Conservation (phyloP, 2,329 filamentous ascomycete species). For the Ophiobolus disseminans region DNA sequence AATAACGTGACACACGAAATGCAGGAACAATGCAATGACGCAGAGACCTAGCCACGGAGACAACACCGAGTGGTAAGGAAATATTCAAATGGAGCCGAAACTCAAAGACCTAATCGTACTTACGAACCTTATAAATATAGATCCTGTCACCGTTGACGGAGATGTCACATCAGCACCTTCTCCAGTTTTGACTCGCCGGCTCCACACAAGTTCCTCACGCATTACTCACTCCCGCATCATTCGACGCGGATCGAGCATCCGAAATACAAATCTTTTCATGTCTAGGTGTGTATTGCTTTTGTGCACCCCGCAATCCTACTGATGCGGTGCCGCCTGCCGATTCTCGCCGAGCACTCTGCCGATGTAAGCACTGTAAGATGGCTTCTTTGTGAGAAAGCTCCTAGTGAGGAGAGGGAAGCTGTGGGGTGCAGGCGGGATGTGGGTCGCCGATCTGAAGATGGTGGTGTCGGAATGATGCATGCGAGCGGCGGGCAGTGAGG, state of each 20-base stretch:
- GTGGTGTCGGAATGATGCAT: not conserved
- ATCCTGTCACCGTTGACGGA: too few relatives aligned
- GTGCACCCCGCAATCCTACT: slow-evolving; percentile 28
- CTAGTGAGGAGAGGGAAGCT: slow-evolving; percentile 1
- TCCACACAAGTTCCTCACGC: too few relatives aligned
- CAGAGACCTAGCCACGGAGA: too few relatives aligned
- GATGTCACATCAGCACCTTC: too few relatives aligned
- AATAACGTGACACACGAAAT: not conserved
- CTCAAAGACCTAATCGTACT: too few relatives aligned
- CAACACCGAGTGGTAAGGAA: too few relatives aligned
- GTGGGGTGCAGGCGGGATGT: not conserved
- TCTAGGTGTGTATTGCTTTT: not conserved
- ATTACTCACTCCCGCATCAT: too few relatives aligned
- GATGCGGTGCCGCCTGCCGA: slow-evolving; percentile 32
- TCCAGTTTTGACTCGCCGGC: too few relatives aligned
- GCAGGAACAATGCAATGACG: slow-evolving; percentile 3
- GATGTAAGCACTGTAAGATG: slow-evolving; percentile 14
- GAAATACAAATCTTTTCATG: too few relatives aligned
- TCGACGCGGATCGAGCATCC: too few relatives aligned
- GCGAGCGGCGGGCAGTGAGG: not conserved
- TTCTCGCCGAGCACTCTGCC: slow-evolving; percentile 27
- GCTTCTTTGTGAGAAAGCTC: slow-evolving; percentile 9
- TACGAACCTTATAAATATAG: too few relatives aligned
- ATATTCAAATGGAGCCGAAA: too few relatives aligned
- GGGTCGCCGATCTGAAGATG: not conserved